These are phyloP conservation scores for Zymoseptoria brevis DNA, from an alignment of 2,329 filamentous ascomycete genomes.

Conservation along the genomic window DNA sequence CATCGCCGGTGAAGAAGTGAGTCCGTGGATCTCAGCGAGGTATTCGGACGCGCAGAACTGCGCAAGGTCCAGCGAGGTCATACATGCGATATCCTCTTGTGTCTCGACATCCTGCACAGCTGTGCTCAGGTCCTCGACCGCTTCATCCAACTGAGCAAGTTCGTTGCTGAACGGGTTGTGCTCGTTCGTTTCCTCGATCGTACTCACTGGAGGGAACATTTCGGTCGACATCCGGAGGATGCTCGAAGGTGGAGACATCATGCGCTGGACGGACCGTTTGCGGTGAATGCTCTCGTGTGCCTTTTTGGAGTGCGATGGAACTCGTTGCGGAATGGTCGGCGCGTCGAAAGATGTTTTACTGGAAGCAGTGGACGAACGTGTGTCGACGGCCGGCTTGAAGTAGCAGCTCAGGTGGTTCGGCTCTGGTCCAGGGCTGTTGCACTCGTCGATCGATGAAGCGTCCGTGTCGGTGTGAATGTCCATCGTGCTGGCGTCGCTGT, in stretches of 20 bases:
- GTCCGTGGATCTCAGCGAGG: slow-evolving; percentile 63
- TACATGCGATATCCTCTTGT: slow-evolving; percentile 65
- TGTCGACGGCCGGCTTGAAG: slow-evolving; percentile 44
- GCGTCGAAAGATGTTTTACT: slow-evolving; percentile 42
- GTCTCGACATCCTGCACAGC: slow-evolving; percentile 52
- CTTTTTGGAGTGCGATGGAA: slow-evolving; percentile 83
- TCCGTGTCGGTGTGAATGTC: slow-evolving; percentile 57
- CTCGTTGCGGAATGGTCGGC: slow-evolving; percentile 67
- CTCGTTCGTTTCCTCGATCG: slow-evolving; percentile 35
- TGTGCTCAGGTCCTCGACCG: slow-evolving; percentile 75
- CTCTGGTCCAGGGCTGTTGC: slow-evolving; percentile 38
- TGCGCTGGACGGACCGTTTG: slow-evolving; percentile 51
- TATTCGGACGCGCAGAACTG: slow-evolving; percentile 78
- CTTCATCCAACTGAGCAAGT: slow-evolving; percentile 82
- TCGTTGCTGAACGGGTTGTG: slow-evolving; percentile 77
- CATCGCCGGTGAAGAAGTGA: slow-evolving; percentile 42
- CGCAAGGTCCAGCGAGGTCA: slow-evolving; percentile 61
- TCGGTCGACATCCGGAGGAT: slow-evolving; percentile 43
- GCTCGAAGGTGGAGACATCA: slow-evolving; percentile 38
- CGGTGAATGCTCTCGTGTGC: slow-evolving; percentile 68
- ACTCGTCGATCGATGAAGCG: slow-evolving; percentile 45
- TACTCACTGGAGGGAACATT: slow-evolving; percentile 30
- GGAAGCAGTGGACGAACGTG: slow-evolving; percentile 52
- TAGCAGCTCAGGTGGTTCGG: slow-evolving; percentile 51
- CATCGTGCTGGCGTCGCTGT: slow-evolving; percentile 57